phyloP scores from a whole-genome alignment of 768 basidiomycete genomes.

The Suillus lakei region DNA sequence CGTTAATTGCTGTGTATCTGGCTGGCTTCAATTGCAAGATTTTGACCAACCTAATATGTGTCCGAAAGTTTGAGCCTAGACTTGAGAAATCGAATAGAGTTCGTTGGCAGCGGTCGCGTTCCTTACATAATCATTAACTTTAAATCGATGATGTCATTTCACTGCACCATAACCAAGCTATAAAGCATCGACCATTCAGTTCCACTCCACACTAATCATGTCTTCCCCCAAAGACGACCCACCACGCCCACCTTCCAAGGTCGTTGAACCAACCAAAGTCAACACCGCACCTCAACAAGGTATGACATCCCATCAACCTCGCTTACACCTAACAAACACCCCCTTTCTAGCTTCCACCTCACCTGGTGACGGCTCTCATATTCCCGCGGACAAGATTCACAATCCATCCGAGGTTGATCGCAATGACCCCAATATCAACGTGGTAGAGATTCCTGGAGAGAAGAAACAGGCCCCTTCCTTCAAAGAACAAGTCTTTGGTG shows the following conservation, averaged over 20 bases:
- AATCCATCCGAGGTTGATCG: slow-evolving; percentile 29
- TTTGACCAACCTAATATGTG: background rate
- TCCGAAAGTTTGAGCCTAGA: background rate
- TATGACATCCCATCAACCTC: slow-evolving; percentile 19
- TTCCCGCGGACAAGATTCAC: slow-evolving; percentile 34
- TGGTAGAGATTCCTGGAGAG: slow-evolving; percentile 28
- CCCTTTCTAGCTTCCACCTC: slow-evolving; percentile 36
- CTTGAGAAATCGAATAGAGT: background rate
- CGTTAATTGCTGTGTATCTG: background rate
- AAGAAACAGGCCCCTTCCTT: slow-evolving; percentile 45
- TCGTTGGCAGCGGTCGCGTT: background rate
- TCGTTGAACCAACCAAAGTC: slow-evolving; percentile 29
- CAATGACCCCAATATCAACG: slow-evolving; percentile 30
- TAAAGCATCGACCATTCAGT: background rate
- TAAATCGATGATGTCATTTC: slow-evolving; percentile 4
- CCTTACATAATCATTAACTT: slow-evolving; percentile 3
- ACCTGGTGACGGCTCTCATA: slow-evolving; percentile 40
- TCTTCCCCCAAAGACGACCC: background rate
- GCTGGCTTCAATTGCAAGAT: background rate
- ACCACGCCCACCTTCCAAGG: slow-evolving; percentile 27
- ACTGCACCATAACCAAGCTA: background rate
- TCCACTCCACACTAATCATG: background rate
- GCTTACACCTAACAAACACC: background rate
- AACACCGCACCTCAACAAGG: slow-evolving; percentile 44
- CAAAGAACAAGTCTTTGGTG: slow-evolving; percentile 64